Percentiles rank a stretch among this genome's conserved stretches.
phyloP scores from a whole-genome alignment of 768 basidiomycete species.

The Pulveroboletus frians region DNA sequence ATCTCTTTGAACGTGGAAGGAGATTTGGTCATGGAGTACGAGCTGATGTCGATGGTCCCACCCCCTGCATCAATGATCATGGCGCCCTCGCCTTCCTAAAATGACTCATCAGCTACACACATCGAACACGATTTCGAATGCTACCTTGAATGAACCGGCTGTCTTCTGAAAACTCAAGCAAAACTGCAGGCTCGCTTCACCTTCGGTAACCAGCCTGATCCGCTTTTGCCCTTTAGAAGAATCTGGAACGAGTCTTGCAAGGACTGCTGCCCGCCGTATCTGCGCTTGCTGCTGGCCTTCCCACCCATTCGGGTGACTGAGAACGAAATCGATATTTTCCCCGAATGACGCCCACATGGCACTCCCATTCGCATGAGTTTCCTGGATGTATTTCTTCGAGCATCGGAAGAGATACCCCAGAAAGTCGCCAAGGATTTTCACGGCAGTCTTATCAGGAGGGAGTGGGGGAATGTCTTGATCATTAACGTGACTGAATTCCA shows the following conservation, averaged over 20 bases:
- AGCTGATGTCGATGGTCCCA: too few species aligned
- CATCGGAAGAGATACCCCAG: slow-evolving; percentile 16
- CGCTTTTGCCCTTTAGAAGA: slow-evolving; percentile 33
- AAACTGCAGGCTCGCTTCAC: too few species aligned
- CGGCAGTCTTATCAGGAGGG: slow-evolving; percentile 38
- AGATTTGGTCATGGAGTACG: too few species aligned
- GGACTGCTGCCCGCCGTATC: too few species aligned
- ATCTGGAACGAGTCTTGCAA: slow-evolving; percentile 15
- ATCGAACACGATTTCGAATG: not conserved
- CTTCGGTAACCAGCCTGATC: too few species aligned
- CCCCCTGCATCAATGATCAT: too few species aligned
- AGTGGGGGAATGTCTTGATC: slow-evolving; percentile 38
- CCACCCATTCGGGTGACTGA: too few species aligned
- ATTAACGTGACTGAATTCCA: slow-evolving; percentile 18
- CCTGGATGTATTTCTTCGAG: slow-evolving; percentile 39
- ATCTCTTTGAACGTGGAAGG: too few species aligned
- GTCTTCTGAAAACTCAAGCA: too few species aligned
- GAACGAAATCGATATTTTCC: too few species aligned
- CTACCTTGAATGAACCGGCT: slow-evolving; percentile 21
- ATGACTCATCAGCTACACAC: not conserved
- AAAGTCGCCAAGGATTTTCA: slow-evolving; percentile 47
- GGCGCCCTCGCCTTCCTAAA: too few species aligned
- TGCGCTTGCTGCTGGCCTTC: too few species aligned
- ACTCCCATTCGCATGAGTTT: slow-evolving; percentile 39
- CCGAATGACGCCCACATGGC: slow-evolving; percentile 38